These are phyloP conservation scores for Colletotrichum tropicale DNA, from an alignment of 2,329 filamentous ascomycete genomes.

Conservation along the genomic window DNA sequence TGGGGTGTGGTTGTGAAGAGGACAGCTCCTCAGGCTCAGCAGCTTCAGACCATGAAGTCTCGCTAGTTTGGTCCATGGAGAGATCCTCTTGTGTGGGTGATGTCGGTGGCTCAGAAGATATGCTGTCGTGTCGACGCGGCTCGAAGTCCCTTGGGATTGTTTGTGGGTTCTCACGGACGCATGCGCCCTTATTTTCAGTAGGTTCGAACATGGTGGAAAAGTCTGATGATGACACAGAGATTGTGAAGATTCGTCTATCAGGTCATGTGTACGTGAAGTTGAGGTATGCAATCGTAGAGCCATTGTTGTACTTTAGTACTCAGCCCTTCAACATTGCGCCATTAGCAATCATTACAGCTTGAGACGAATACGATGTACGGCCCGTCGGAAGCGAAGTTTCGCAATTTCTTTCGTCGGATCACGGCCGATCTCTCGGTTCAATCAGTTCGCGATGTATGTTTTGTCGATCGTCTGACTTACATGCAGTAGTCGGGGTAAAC, in stretches of 20 bases:
- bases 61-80: background rate
- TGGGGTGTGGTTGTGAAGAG: background rate
- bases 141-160: fast-evolving
- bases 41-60: background rate
- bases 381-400: background rate
- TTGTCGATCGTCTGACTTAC: background rate
- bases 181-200: fast-evolving
- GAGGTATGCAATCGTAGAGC: background rate
- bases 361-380: background rate
- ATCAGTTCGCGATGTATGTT: background rate
- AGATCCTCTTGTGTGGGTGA: background rate
- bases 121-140: background rate
- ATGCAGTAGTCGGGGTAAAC: background rate
- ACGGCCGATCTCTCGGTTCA: background rate
- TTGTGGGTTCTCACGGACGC: background rate
- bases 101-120: background rate
- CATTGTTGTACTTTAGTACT: background rate
- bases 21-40: background rate
- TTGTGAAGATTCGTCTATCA: background rate
- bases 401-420: background rate
- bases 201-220: background rate
- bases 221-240: fast-evolving
- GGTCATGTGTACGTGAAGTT: background rate
- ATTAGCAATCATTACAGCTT: background rate
- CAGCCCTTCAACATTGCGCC: background rate